Evolutionary conservation across 306 rosid genomes (phyloP), one percentile per base, ranked within the genome.

Genomic region (Cucurbita argyrosperma): DNA sequence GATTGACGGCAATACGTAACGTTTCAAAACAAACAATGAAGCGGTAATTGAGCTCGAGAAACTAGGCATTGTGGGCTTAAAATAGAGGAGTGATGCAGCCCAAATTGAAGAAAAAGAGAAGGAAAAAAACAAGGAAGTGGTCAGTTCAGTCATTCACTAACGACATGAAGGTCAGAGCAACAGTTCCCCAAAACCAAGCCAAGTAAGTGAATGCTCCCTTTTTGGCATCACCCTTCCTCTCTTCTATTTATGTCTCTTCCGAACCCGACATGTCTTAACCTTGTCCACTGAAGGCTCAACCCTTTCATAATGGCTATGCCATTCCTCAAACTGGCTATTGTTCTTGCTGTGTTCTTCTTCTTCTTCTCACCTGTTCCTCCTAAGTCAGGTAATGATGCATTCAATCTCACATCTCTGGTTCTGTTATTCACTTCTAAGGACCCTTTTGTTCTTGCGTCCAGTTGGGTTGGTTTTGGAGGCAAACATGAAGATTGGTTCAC

Each of bases 401-500:
- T 5, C 13, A 49, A 0, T 49, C 16, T 11, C 49, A 8, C 49
- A 8, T 10, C 0, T 47, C 16, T 47, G 5, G 12, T 3, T 47
- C 1, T 10, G 50, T 45, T 45, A 12, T 45, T 45, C 50, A 2
- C 8, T 8, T 43, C 10, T 43, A 30, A 30, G 4, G 35, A 30
- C 35, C 35, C 10, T 43, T 43, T 5, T 43, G 7, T 49, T 50
- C 15, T 5, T 50, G 54, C 1, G 54, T 15, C 1, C 30, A 46
- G 43, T 23, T 23, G 74, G 57, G 39, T 66, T 47, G 54, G 3
- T 45, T 19, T 18, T 49, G 68, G 30, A 43, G 51, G 26, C 16
- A 43, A 76, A 78, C 74, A 83, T 69, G 86, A 81, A 81, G 80
- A 58, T 94, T 74, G 98, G 98, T 1, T 94, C 98, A 58, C 80